phyloP scores from a whole-genome alignment of 768 basidiomycete genomes.

The Panaeolus cyanescens region DNA sequence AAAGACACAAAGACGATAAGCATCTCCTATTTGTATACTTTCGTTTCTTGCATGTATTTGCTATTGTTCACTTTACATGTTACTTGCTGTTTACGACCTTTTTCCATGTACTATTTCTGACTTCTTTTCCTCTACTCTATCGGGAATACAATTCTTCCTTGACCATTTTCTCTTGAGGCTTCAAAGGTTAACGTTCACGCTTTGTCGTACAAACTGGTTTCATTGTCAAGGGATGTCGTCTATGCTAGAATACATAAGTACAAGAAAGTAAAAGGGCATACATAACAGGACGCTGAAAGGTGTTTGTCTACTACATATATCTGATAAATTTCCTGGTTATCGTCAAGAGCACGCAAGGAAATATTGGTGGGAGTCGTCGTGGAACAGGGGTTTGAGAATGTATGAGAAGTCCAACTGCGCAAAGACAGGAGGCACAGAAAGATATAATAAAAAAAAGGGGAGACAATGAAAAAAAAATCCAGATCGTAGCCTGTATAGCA shows the following conservation, averaged over 20 bases:
- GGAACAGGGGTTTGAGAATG: neutral
- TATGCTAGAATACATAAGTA: neutral
- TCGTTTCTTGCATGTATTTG: neutral
- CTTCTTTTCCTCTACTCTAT: neutral
- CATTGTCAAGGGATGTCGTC: neutral
- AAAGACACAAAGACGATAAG: conserved; percentile 77
- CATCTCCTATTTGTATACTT: conserved; percentile 3
- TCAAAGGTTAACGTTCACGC: too few relatives aligned
- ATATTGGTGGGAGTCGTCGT: neutral
- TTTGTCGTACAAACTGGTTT: neutral
- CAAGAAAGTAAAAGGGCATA: neutral
- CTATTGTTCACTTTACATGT: neutral
- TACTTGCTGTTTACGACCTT: neutral
- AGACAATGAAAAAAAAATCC: neutral
- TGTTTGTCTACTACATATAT: neutral
- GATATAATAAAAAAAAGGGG: conserved; percentile 1
- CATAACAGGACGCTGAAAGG: neutral
- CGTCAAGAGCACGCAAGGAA: neutral
- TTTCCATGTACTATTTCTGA: neutral
- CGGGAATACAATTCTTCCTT: too few relatives aligned
- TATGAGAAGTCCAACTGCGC: neutral
- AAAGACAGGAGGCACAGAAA: conserved; percentile 4
- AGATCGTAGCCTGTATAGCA: neutral
- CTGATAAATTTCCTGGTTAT: neutral
- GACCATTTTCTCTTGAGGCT: too few relatives aligned